Base-by-base conservation (phyloP, 257 asterid species). In the Ilex aquifolium region DNA sequence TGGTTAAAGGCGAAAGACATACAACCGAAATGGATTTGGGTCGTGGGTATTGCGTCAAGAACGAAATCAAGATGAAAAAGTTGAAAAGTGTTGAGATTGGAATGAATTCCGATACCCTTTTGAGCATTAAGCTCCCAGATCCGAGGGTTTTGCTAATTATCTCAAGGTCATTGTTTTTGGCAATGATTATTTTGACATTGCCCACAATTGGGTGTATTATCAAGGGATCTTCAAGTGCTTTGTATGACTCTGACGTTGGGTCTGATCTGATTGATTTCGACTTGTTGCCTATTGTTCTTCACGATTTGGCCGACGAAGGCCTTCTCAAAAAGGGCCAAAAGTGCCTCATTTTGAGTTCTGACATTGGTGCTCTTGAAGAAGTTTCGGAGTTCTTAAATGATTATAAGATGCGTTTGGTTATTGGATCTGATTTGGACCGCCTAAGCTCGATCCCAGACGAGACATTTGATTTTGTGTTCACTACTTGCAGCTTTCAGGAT, bases 291-390 rank as follows among this genome's bases (percentile, higher is more conserved):
- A 27, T 53, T 57, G 65, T 85, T 53, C 71, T 91, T 52, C 89
- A 70, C n/a, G 88, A 91, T 74, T 68, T 91, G 82, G 57, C 68
- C 46, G 90, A 82, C 14, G 95, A 84, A 72, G 96, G 94, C 65
- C 84, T 88, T 5, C 57, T 91, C 48, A 81, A 69, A 67, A 74
- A 56, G 58, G 94, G 96, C 64, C 82, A 84, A 61, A 82, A 62
- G 61, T 94, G 96, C 31, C 72, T 82, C 32, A 53, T 88, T 7
- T 42, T 80, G 62, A 76, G 77, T 15, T 71, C 80, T 65, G 64
- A 55, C 59, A 31, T 7, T 10, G 71, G 21, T 60, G 77, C 57
- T 16, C 32, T 60, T 58, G 69, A 65, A 7, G 65, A 69, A 15
- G 81, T 73, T 66, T 56, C 76, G 67, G 77, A 69, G 16, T 70